Evolutionary conservation across 495 filamentous ascomycete genomes (phyloP), one percentile per base, ranked within the genome.

Genomic region (Penicillium verhagenii): DNA sequence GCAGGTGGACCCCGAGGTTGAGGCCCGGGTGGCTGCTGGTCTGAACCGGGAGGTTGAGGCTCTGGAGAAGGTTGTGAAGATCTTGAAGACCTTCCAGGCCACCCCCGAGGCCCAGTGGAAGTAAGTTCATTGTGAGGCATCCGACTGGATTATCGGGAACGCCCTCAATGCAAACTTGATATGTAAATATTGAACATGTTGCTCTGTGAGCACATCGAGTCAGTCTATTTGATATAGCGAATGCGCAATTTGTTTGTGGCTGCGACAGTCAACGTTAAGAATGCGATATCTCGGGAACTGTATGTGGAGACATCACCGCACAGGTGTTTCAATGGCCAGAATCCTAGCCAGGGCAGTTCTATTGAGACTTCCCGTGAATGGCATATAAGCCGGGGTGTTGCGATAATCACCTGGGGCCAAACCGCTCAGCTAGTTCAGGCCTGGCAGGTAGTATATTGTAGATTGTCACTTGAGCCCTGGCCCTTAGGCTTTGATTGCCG

Each of bases 71-170:
- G 78, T 88, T 52, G 82, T 91, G 43, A 71, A 51, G 14, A 90
- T 93, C 58, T 73, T 97, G 60, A 88, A 94, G 77, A 74, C 63
- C 2, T 92, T 92, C 77, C 77, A 86, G 67, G 76, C 65, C 16
- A 78, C 72, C 62, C 85, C 86, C 75, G 86, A 90, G 57, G 82
- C 82, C 31, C 85, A 92, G 68, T 91, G 84, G 63, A 51, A 64
- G 82, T 86, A 80, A 57, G 51, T 51, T 39, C 50, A 38, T 56
- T 35, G 39, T 35, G 47, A 45, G 38, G 54, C 28, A 52, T 43
- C 47, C 38, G 39, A 20, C 35, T 52, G 21, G 33, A 50, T 44
- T 52, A 40, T 53, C 38, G 23, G 40, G 38, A 53, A 57, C 44
- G 31, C 50, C 42, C 52, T 45, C 43, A 37, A 43, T 54, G 29